Base-by-base conservation (phyloP, 129 eudicot genomes). In the Erigeron canadensis region DNA sequence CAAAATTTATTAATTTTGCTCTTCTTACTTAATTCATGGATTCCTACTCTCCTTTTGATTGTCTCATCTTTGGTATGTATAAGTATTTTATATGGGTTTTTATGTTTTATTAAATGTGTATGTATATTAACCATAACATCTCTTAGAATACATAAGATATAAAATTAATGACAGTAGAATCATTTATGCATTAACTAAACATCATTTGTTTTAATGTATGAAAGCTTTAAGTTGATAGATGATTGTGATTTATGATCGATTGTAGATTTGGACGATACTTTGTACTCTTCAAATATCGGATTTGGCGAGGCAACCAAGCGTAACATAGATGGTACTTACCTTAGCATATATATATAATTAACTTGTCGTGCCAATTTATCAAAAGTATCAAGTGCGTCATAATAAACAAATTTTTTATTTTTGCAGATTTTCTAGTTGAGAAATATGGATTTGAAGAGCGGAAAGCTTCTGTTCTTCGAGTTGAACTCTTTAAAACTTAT, bases 241-340 rank as follows among this genome's bases (percentile, higher is more conserved):
- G 39, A 0, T 7, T 0, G 38, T 34, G 38, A 34, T 58, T 73
- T 22, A 18, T 53, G 42, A 18, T 59, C 21, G 18, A 44, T 61
- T 10, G 74, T 87, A 94, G 98, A 94, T 87, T 90, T 94, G 89
- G 98, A 94, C 60, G 98, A 94, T 69, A 94, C 98, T 55, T 74
- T 94, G 80, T 94, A 94, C 77, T 85, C 90, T 18, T 90, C 93
- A 17, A 79, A 71, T 73, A 67, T 80, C 10, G 98, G 98, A 79
- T 80, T 94, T 7, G 89, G 87, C 9, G 75, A 80, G 64, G 87
- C 96, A 12, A 77, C 80, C 62, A 89, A 90, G 67, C 81, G 79
- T 15, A 94, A 94, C 71, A 91, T 94, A 47, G 88, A 90, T 22
- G 98, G 98, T 93, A 53, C 34, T 28, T 28, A 28, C 34, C 34